phyloP scores from a whole-genome alignment of 768 basidiomycete species.

The Tricholoma sp. region DNA sequence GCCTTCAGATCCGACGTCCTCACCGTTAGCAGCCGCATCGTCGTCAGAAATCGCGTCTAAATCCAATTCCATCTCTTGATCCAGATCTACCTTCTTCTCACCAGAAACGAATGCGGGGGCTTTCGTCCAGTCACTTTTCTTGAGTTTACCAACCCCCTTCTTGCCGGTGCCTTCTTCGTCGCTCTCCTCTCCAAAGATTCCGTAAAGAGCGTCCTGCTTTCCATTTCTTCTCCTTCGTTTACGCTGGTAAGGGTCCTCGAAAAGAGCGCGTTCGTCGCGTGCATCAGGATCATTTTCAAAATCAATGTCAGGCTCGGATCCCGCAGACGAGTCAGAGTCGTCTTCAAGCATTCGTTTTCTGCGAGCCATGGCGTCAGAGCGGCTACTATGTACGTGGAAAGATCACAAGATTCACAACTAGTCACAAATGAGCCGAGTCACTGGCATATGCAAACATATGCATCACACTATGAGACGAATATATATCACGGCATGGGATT shows the following conservation, averaged over 20 bases:
- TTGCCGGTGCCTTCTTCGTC: slow-evolving; percentile 47
- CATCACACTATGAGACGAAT: too few relatives aligned
- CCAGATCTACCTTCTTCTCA: slow-evolving; percentile 43
- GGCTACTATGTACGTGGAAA: background rate
- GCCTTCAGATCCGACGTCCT: slow-evolving; percentile 27
- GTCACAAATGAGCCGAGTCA: too few relatives aligned
- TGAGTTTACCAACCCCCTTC: slow-evolving; percentile 23
- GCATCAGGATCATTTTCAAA: slow-evolving; percentile 53
- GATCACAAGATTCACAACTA: background rate
- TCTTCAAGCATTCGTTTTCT: slow-evolving; percentile 73
- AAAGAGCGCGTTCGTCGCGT: slow-evolving; percentile 70
- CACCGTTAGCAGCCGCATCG: slow-evolving; percentile 26
- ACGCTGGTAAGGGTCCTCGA: slow-evolving; percentile 69
- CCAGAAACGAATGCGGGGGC: slow-evolving; percentile 71
- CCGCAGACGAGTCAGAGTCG: slow-evolving; percentile 63
- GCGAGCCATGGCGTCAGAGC: slow-evolving; percentile 50
- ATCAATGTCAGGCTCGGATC: slow-evolving; percentile 46
- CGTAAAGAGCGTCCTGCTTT: slow-evolving; percentile 74
- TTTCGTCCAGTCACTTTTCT: slow-evolving; percentile 66
- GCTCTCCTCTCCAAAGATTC: slow-evolving; percentile 68
- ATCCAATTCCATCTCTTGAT: slow-evolving; percentile 30
- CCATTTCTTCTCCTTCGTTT: slow-evolving; percentile 62
- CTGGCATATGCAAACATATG: too few relatives aligned
- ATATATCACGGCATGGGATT: too few relatives aligned
- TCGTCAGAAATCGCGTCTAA: slow-evolving; percentile 26